Base-by-base conservation (phyloP, 768 basidiomycete genomes). In the Chlorophyllum brunneum region DNA sequence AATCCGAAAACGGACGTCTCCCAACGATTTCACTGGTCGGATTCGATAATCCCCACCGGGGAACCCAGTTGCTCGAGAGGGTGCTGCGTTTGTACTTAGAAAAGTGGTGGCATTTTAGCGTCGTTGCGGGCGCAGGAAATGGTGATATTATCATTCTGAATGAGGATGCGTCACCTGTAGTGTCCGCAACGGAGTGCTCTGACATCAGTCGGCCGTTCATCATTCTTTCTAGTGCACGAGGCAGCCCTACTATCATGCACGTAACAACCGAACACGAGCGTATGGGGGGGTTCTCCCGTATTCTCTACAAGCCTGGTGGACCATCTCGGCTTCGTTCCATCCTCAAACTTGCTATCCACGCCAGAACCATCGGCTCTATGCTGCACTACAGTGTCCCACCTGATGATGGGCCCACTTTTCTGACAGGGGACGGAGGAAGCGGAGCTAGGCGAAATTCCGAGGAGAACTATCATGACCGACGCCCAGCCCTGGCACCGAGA, bases 231-330 rank as follows among this genome's bases (percentile, higher is more conserved):
- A 77, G 86, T 0, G 75, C 77, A 26, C 81, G 91, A 39, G 85
- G 87, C 15, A 84, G 79, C 64, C 75, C 85, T 13, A 67, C 72
- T 47, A 64, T 86, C 46, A 80, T 87, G 75, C 69, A 74, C 8
- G 77, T 82, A 11, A 82, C 83, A 48, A 78, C 73, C 52, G 83
- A 88, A 18, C 85, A 88, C 62, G 90, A 92, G 63, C 74, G 75
- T 37, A 80, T 85, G 9, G 94, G 94, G 7, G 93, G 93, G 23
- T 88, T 91, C 67, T 92, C 89, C 66, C 85, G 89, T n/a, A 74
- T 92, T 20, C 69, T 95, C 10, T 89, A 86, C 78, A 98, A 97
- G 65, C 94, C 94, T 8, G 84, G 84, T 22, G 92, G 93, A 2
- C 94, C 94, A 2, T 79, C 81, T 38, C 81, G 86, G 18, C 75